These are phyloP conservation scores for Pachysandra terminalis DNA, from an alignment of 164 flowering plant species.

Conservation along the genomic window DNA sequence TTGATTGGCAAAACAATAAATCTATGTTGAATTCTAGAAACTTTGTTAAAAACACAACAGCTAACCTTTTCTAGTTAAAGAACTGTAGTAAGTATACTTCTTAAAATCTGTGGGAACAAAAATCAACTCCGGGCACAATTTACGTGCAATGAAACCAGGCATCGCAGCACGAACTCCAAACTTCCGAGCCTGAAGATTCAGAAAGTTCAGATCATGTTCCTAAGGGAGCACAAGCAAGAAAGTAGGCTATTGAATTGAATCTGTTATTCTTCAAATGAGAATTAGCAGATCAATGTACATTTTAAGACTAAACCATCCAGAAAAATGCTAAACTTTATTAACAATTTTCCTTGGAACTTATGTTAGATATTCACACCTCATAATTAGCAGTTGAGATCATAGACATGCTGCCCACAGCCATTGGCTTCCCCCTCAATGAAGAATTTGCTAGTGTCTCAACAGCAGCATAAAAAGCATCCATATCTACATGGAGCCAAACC, in stretches of 20 bases:
- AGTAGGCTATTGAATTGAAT: background rate
- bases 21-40: constrained; percentile 3
- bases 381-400: constrained; percentile 98
- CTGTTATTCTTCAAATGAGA: background rate
- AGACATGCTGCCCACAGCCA: constrained; percentile 98
- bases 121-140: constrained; percentile 83
- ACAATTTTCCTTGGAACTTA: constrained; percentile 7
- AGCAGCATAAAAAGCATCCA: constrained; percentile 99
- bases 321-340: background rate
- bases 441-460: constrained; percentile 85
- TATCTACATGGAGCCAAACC: constrained; percentile 93
- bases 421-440: constrained; percentile 75
- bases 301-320: background rate
- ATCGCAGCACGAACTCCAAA: constrained; percentile 99
- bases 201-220: background rate
- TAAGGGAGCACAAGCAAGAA: background rate
- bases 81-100: constrained; percentile 82
- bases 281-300: background rate
- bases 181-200: constrained; percentile 60
- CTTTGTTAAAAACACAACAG: background rate
- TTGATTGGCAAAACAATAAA: background rate
- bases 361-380: constrained; percentile 58
- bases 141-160: constrained; percentile 99
- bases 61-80: constrained; percentile 84
- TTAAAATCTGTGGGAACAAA: constrained; percentile 83